Evolutionary conservation across 2,329 filamentous ascomycete genomes (phyloP).

Genomic region (Zymoseptoria passerinii): DNA sequence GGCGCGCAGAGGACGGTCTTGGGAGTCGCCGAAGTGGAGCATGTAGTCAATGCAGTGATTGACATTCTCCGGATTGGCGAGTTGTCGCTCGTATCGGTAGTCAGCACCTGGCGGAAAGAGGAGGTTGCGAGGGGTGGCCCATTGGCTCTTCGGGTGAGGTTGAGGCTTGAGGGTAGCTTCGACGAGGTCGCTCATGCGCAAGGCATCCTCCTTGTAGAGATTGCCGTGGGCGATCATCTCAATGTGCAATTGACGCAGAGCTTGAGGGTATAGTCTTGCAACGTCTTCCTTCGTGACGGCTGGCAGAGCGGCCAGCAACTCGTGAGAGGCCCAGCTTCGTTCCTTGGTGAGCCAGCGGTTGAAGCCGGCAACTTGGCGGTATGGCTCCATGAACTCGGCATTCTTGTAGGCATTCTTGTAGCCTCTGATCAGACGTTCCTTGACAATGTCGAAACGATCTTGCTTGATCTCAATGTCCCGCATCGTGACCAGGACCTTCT

Average conservation of each 20-base stretch:
- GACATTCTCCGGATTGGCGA: slow-evolving; percentile 82
- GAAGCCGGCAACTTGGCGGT: slow-evolving; percentile 77
- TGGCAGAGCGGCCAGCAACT: slow-evolving; percentile 68
- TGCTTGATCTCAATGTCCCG: slow-evolving; percentile 73
- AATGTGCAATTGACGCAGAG: slow-evolving; percentile 76
- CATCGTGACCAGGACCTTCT: slow-evolving; percentile 79
- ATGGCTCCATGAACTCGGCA: slow-evolving; percentile 80
- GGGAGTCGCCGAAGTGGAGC: slow-evolving; percentile 35
- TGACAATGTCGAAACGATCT: slow-evolving; percentile 86
- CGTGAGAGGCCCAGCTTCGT: slow-evolving; percentile 68
- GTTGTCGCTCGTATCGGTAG: slow-evolving; percentile 68
- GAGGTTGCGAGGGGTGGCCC: slow-evolving; percentile 68
- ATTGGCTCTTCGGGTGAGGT: slow-evolving; percentile 65
- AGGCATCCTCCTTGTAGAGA: slow-evolving; percentile 83
- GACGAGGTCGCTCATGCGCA: slow-evolving; percentile 75
- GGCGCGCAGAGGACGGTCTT: slow-evolving; percentile 62
- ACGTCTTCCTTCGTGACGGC: slow-evolving; percentile 67
- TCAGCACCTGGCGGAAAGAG: slow-evolving; percentile 73
- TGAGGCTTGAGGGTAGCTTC: slow-evolving; percentile 69
- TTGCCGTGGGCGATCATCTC: slow-evolving; percentile 89
- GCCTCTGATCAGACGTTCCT: slow-evolving; percentile 67
- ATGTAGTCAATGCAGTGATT: slow-evolving; percentile 47
- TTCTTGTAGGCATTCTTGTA: slow-evolving; percentile 88
- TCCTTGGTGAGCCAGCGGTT: slow-evolving; percentile 73
- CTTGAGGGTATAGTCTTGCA: slow-evolving; percentile 66